Conservation (phyloP, 441 rosid species). For the Rhodomyrtus psidioides region DNA sequence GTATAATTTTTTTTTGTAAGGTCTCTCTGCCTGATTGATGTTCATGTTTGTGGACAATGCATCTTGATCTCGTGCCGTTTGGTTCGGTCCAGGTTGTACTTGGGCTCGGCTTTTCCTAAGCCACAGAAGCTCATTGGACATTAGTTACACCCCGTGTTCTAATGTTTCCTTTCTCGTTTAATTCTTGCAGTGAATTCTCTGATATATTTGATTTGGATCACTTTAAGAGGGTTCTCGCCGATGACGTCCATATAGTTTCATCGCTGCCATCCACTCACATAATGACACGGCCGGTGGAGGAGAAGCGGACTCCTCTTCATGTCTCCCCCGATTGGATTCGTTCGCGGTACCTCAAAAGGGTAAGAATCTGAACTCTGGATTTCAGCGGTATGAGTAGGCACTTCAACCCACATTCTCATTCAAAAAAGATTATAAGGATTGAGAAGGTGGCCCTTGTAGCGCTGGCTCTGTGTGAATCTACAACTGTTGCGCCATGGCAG, state of each 20-base stretch:
- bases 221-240: conserved; percentile 67
- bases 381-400: not conserved
- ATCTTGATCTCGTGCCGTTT: not conserved
- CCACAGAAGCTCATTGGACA: not conserved
- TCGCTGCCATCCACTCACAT: conserved; percentile 77
- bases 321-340: conserved; percentile 91
- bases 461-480: not conserved
- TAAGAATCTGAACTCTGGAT: conserved; percentile 17
- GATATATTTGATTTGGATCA: conserved; percentile 91
- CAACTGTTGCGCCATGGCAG: not conserved
- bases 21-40: not conserved
- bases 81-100: not conserved
- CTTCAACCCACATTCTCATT: not conserved
- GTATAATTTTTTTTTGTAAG: no score
- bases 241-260: conserved; percentile 76
- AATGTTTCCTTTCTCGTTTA: not conserved
- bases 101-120: not conserved
- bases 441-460: not conserved
- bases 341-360: conserved; percentile 68
- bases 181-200: conserved; percentile 71
- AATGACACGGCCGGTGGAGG: conserved; percentile 79
- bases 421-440: not conserved
- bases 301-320: conserved; percentile 60
- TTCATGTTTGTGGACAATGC: not conserved
- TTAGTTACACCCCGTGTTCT: not conserved